Evolutionary conservation across 2,329 filamentous ascomycete genomes (phyloP), one percentile per base, ranked within the genome.

Genomic region (Pseudogymnoascus sp.): DNA sequence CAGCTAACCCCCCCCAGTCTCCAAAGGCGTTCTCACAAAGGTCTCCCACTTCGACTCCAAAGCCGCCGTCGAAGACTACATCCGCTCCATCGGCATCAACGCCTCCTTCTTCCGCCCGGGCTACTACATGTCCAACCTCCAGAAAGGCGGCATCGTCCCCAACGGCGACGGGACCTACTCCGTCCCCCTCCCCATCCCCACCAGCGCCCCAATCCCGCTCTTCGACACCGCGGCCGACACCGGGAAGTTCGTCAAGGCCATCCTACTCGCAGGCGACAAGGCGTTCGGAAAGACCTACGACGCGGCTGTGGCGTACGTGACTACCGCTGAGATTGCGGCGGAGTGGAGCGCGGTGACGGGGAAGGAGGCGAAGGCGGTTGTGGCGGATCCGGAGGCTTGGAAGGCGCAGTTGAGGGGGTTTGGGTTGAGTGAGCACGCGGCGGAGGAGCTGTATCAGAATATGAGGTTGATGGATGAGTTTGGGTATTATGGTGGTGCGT

Each of bases 391-490:
- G 16, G 76, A 77, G 7, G 69, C 69, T n/a, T 84, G 77, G 70
- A 76, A 76, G 65, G 69, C 68, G 6, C 71, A 69, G 23, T 62
- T 79, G 64, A 71, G 64, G n/a, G 60, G 68, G 12, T 61, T 62
- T n/a, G 76, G 77, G 6, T 60, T 76, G 66, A 76, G 77, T 1
- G 75, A 77, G 8, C 72, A 74, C 23, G 72, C 74, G 67, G 75
- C 76, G 18, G 74, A 80, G 63, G 83, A 85, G 70, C 63, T 84
- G 69, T 72, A 80, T 36, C 78, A 85, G 71, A 85, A 83, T 65
- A 78, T 83, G 71, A 72, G 78, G 42, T 73, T 85, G 56, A 71
- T 85, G 64, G 75, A 79, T 62, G 76, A 80, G 21, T 80, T 76
- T 31, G 82, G 82, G 0, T 85, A 85, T 66, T 85, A 77, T 68